Evolutionary conservation across 345 rosid species (phyloP).

Genomic region (Eucalyptus grandis): DNA sequence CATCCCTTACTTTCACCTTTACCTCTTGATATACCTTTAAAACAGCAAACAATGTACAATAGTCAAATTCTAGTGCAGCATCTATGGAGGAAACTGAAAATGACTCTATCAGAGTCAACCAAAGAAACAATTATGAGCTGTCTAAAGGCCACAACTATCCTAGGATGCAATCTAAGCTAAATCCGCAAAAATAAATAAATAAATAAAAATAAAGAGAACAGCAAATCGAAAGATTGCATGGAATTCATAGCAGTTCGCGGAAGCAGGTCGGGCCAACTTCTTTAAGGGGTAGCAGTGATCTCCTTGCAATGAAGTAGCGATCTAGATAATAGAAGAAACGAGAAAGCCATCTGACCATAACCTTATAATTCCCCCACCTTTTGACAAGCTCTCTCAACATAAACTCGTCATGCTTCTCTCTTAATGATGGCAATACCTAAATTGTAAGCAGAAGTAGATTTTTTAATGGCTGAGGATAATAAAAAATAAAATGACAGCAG

Average conservation of each 20-base stretch:
- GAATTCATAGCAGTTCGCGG: constrained; percentile 25
- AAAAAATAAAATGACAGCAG: not conserved
- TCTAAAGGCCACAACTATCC: not conserved
- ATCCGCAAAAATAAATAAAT: not conserved
- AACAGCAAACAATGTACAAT: not conserved
- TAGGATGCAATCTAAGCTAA: not conserved
- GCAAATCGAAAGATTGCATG: too few relatives aligned
- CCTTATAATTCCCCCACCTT: constrained; percentile 48
- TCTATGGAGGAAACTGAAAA: not conserved
- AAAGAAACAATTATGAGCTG: not conserved
- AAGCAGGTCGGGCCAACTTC: constrained; percentile 48
- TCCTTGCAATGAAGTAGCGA: constrained; percentile 34
- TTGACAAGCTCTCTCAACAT: constrained; percentile 42
- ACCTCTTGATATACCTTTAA: constrained; percentile 35
- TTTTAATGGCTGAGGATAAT: not conserved
- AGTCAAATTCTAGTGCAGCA: not conserved
- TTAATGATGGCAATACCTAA: constrained; percentile 39
- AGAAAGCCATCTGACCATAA: constrained; percentile 48
- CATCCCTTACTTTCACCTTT: constrained; percentile 25
- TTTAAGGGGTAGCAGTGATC: constrained; percentile 29
- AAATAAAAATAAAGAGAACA: not conserved
- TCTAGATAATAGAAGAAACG: constrained; percentile 47
- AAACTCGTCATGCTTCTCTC: constrained; percentile 42
- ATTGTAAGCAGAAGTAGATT: not conserved
- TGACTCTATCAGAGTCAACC: not conserved